A percentile compares a stretch with the other conserved stretches of the same genome.
Evolutionary conservation across 257 asterid genomes (phyloP).

Genomic region (Anisodus tanguticus): DNA sequence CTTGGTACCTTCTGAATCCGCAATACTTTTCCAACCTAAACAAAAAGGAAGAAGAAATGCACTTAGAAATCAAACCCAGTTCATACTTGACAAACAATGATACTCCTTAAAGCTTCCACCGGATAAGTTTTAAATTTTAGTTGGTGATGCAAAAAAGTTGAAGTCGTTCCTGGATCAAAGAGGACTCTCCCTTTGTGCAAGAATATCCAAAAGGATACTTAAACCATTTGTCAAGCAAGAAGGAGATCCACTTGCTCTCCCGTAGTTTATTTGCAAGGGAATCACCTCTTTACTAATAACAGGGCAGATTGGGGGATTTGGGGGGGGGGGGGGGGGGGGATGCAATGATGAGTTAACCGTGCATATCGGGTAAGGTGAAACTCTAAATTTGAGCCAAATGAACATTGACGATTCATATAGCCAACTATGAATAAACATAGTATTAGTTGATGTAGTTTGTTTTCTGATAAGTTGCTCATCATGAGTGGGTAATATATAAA

Average conservation of each 20-base stretch:
- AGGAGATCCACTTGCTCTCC: not conserved
- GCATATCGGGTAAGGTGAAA: not conserved
- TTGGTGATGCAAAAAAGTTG: not conserved
- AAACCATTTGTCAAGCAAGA: not conserved
- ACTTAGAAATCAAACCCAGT: not conserved
- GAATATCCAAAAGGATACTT: not conserved
- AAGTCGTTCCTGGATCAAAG: not conserved
- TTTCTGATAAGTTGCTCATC: not conserved
- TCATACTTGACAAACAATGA: not conserved
- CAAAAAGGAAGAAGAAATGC: slow-evolving; percentile 28
- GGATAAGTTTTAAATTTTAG: not conserved
- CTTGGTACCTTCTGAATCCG: slow-evolving; percentile 72
- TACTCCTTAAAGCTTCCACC: not conserved
- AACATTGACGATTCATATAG: not conserved
- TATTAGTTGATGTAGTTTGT: not conserved
- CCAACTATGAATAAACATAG: not conserved
- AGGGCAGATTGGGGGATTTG: not conserved
- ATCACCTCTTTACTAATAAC: too few species aligned
- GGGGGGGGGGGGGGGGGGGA: not conserved
- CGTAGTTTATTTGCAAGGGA: not conserved
- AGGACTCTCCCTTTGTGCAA: not conserved
- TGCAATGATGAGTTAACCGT: too few species aligned
- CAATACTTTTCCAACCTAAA: slow-evolving; percentile 80
- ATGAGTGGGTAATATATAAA: not conserved
- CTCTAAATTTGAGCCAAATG: not conserved